Evolutionary conservation across 768 basidiomycete genomes (phyloP), one percentile per base, ranked within the genome.

Genomic region (Candolleomyces aberdarensis): DNA sequence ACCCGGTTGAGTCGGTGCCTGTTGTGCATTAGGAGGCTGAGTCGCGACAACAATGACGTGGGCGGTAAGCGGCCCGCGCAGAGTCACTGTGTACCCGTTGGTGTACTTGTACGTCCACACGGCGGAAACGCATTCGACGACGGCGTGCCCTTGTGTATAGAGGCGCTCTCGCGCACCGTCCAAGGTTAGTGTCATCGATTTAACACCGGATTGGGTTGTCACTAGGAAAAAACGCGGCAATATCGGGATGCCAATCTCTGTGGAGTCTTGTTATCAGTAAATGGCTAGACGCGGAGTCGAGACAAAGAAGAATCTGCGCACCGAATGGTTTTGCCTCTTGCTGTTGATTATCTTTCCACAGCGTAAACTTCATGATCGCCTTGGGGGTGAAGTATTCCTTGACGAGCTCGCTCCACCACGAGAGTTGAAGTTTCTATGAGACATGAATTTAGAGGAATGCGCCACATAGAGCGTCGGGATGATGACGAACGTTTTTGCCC

Each of bases 291-390:
- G 11, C 36, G 36, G 36, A 36, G 36, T 36, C 40, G 36, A 47
- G 46, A 52, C n/a, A 20, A 64, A 39, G 22, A 39, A 76, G 36
- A 36, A 36, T 7, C 8, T 36, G 36, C 88, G 52, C 58, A 93
- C 92, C 91, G 66, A 94, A 92, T 9, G 88, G 88, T 67, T 92
- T 94, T 36, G 91, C 91, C 68, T 93, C 92, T 26, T 79, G 82
- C 65, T 79, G 82, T 68, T 86, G 84, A 66, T 89, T 92, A 71
- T 92, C 91, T 69, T 91, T 91, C 92, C 92, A 93, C n/a, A 94
- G 74, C 3, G 90, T 92, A 65, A 94, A 80, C 70, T 86, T 90
- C 84, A 93, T 85, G 50, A 83, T 72, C 20, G 90, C 88, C 61
- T 84, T 83, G 2, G 85, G 80, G 9, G 84, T 83, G 67, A 93